These are phyloP conservation scores for Cryphonectria radicalis DNA, from an alignment of 2,329 filamentous ascomycete species.

Conservation along the genomic window DNA sequence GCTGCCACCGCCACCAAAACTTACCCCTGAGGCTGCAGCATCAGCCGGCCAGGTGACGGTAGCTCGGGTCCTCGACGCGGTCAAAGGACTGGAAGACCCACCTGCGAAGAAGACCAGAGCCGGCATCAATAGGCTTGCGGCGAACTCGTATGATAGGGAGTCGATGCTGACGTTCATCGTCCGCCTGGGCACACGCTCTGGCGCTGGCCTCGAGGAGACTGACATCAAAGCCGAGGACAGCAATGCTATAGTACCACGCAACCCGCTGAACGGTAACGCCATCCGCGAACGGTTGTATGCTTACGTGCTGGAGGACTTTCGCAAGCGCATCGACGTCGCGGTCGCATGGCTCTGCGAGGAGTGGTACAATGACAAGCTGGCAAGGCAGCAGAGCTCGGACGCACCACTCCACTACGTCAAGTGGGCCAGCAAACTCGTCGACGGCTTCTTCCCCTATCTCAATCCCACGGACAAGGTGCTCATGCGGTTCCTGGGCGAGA, in stretches of 20 bases:
- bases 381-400: constrained; percentile 47
- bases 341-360: constrained; percentile 96
- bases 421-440: constrained; percentile 80
- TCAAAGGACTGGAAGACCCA: constrained; percentile 73
- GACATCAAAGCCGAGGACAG: constrained; percentile 61
- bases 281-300: constrained; percentile 82
- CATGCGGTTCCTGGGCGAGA: constrained; percentile 88
- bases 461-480: constrained; percentile 88
- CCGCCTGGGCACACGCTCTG: constrained; percentile 80
- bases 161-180: constrained; percentile 90
- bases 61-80: constrained; percentile 76
- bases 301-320: constrained; percentile 91
- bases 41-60: constrained; percentile 77
- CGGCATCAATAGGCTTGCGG: constrained; percentile 84
- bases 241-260: constrained; percentile 42
- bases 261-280: constrained; percentile 56
- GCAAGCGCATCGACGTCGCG: constrained; percentile 84
- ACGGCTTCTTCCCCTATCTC: constrained; percentile 89
- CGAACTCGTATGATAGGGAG: constrained; percentile 81
- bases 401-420: constrained; percentile 73
- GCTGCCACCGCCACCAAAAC: constrained; percentile 73
- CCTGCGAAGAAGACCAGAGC: constrained; percentile 64
- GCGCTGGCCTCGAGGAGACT: constrained; percentile 68
- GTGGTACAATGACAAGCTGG: constrained; percentile 86
- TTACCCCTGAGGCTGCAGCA: constrained; percentile 73